phyloP scores from a whole-genome alignment of 768 basidiomycete genomes.

The Obba rivulosa region DNA sequence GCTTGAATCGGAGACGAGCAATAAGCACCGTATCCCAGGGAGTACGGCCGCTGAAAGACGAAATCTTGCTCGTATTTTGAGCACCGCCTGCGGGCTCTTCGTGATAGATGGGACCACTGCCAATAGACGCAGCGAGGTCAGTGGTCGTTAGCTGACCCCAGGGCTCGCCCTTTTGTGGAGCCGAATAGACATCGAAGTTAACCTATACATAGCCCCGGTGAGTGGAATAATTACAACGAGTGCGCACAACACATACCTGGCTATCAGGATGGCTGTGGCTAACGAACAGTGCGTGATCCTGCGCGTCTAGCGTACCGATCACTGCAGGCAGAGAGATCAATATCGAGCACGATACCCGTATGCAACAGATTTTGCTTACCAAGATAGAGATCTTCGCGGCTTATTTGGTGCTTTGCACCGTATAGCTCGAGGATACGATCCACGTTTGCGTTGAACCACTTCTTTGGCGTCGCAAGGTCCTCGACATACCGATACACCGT shows the following conservation, averaged over 20 bases:
- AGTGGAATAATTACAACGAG: not conserved
- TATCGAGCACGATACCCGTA: not conserved
- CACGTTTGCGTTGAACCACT: constrained; percentile 70
- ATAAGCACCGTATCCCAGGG: constrained; percentile 58
- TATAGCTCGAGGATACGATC: constrained; percentile 57
- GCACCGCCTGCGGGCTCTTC: constrained; percentile 29
- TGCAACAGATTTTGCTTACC: constrained; percentile 25
- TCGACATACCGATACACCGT: constrained; percentile 67
- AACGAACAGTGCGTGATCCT: constrained; percentile 71
- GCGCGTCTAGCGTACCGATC: constrained; percentile 65
- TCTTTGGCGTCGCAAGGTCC: constrained; percentile 54
- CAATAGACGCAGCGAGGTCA: constrained; percentile 30
- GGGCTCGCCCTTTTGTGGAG: constrained; percentile 44
- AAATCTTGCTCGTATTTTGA: constrained; percentile 43
- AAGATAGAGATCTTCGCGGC: constrained; percentile 30
- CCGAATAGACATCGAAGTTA: constrained; percentile 65
- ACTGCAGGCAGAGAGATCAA: constrained; percentile 33
- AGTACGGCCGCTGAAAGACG: constrained; percentile 27
- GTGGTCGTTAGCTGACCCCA: constrained; percentile 72
- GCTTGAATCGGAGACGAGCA: constrained; percentile 60
- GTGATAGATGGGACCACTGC: constrained; percentile 43
- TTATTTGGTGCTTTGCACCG: constrained; percentile 30
- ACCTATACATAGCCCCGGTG: constrained; percentile 32
- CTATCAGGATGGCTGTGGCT: constrained; percentile 65
- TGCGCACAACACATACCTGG: constrained; percentile 27